These are phyloP conservation scores for Cladosporium sp. DNA, from an alignment of 2,329 filamentous ascomycete species.

Conservation along the genomic window DNA sequence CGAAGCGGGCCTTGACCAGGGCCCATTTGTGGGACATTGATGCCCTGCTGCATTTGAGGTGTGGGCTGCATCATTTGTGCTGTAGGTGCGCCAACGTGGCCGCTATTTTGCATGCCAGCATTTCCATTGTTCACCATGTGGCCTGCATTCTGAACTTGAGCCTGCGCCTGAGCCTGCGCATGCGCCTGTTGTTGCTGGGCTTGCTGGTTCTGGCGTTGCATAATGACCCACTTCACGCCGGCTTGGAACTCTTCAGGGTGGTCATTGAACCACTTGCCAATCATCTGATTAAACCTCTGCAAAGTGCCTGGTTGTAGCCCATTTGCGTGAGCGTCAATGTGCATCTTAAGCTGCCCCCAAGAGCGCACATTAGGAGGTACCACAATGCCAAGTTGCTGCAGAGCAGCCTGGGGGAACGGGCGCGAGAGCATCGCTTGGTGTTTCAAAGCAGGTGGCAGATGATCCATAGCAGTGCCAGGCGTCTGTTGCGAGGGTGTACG, in stretches of 20 bases:
- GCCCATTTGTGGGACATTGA: constrained; percentile 26
- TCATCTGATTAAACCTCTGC: constrained; percentile 39
- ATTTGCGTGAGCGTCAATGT: constrained; percentile 49
- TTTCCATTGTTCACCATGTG: background rate
- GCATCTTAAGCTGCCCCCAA: constrained; percentile 59
- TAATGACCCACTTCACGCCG: constrained; percentile 31
- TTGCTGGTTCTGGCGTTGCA: constrained; percentile 15
- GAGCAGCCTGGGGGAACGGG: constrained; percentile 26
- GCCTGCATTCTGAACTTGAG: background rate
- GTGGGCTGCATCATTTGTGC: constrained; percentile 20
- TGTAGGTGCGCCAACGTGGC: constrained; percentile 14
- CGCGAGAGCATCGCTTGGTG: constrained; percentile 27
- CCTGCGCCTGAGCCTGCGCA: constrained; percentile 3
- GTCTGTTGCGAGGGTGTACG: background rate
- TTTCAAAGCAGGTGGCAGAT: constrained; percentile 6
- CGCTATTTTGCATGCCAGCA: constrained; percentile 5
- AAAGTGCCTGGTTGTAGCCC: constrained; percentile 44
- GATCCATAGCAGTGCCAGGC: background rate
- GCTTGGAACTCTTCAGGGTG: constrained; percentile 28
- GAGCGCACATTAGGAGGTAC: constrained; percentile 54
- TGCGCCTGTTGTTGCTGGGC: constrained; percentile 30
- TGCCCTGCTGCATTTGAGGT: constrained; percentile 41
- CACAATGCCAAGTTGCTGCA: constrained; percentile 22
- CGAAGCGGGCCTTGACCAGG: constrained; percentile 23
- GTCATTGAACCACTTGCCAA: constrained; percentile 29